Conservation (phyloP, 805 yeast genomes). For the Pachysolen tannophilus region DNA sequence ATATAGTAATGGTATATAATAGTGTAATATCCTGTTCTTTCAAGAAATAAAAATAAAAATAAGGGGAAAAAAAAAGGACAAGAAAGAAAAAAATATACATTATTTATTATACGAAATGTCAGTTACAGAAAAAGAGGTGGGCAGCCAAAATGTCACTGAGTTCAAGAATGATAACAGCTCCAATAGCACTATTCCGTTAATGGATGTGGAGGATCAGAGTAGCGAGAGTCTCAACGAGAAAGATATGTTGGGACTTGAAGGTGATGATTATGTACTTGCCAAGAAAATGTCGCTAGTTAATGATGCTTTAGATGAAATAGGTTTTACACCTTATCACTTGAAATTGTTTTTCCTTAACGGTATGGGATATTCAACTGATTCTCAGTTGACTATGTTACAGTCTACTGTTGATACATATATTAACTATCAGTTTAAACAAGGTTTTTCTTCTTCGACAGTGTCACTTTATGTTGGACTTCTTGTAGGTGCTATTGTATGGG, state of each 20-base stretch:
- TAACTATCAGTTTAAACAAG: constrained; percentile 37
- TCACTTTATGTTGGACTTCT: constrained; percentile 43
- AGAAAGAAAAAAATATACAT: too few species aligned
- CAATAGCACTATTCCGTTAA: too few species aligned
- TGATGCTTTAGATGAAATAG: constrained; percentile 52
- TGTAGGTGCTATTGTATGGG: constrained; percentile 49
- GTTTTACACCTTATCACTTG: constrained; percentile 49
- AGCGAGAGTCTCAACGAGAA: too few species aligned
- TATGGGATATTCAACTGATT: constrained; percentile 49
- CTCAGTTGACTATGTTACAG: constrained; percentile 41
- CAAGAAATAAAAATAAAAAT: too few species aligned
- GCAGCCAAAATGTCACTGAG: too few species aligned
- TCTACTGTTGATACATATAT: constrained; percentile 37
- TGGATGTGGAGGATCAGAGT: too few species aligned
- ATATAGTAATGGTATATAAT: too few species aligned
- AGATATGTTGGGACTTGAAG: neutral
- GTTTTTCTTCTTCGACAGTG: constrained; percentile 36
- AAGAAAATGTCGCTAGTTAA: constrained; percentile 38
- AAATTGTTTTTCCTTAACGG: constrained; percentile 45
- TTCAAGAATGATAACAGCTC: too few species aligned
- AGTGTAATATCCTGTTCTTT: too few species aligned
- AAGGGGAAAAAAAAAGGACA: too few species aligned
- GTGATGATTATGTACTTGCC: constrained; percentile 26
- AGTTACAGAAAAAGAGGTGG: too few species aligned
- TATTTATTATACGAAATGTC: too few species aligned